Evolutionary conservation across 768 basidiomycete species (phyloP).

Genomic region (Pulveroboletus sp.): DNA sequence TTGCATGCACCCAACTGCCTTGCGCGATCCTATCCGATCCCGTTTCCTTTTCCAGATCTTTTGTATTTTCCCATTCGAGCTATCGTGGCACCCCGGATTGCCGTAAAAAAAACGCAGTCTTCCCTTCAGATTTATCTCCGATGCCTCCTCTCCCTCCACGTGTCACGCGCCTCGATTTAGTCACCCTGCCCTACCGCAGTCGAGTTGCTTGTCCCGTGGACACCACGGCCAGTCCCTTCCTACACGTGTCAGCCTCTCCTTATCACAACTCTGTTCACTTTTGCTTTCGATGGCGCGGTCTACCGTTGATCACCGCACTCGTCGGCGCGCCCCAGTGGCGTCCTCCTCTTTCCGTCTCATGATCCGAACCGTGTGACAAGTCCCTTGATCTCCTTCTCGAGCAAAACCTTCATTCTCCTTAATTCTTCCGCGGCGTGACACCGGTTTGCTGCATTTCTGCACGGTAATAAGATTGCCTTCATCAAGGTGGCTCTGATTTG

Average conservation of each 20-base stretch:
- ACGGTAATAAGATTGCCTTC: slow-evolving; percentile 25
- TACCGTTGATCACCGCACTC: slow-evolving; percentile 16
- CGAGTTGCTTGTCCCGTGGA: slow-evolving; percentile 20
- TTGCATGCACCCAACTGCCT: slow-evolving; percentile 10
- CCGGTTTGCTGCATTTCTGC: slow-evolving; percentile 5
- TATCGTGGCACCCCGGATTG: slow-evolving; percentile 31
- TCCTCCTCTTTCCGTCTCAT: background rate
- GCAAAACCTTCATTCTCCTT: slow-evolving; percentile 1
- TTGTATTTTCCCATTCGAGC: slow-evolving; percentile 19
- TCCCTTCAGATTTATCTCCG: slow-evolving; percentile 28
- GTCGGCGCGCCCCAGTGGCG: slow-evolving; percentile 2
- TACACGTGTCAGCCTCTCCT: slow-evolving; percentile 22
- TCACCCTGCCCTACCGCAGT: slow-evolving; percentile 16
- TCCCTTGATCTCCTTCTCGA: slow-evolving; percentile 11
- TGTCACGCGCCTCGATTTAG: slow-evolving; percentile 23
- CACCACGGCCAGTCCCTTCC: slow-evolving; percentile 15
- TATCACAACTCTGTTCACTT: slow-evolving; percentile 20
- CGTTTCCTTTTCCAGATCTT: slow-evolving; percentile 9
- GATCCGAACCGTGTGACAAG: slow-evolving; percentile 18
- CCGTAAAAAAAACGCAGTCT: slow-evolving; percentile 16
- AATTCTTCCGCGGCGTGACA: slow-evolving; percentile 3
- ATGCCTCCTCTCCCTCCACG: slow-evolving; percentile 17
- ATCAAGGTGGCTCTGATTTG: slow-evolving; percentile 20
- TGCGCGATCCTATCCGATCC: slow-evolving; percentile 16
- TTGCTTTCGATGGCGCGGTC: slow-evolving; percentile 22